A percentile compares a stretch with the other conserved stretches of the same genome.
Conservation (phyloP, 2,329 filamentous ascomycete genomes). For the Calycina herbarum region DNA sequence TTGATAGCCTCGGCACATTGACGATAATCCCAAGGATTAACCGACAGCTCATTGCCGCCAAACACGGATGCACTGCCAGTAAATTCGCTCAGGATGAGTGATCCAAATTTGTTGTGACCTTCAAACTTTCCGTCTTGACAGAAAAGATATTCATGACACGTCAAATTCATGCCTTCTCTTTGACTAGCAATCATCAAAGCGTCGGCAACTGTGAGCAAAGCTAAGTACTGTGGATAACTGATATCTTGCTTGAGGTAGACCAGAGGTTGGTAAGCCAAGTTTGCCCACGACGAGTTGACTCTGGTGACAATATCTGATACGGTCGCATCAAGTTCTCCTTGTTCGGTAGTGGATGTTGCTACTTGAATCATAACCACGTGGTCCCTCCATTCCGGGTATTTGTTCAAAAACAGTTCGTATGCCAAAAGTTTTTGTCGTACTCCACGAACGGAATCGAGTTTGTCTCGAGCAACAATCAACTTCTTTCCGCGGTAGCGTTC, state of each 20-base stretch:
- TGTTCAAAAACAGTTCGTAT: slow-evolving; percentile 88
- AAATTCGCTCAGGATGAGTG: slow-evolving; percentile 91
- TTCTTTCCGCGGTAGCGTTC: slow-evolving; percentile 86
- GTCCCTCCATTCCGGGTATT: slow-evolving; percentile 86
- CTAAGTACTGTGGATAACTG: slow-evolving; percentile 89
- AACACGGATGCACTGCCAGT: slow-evolving; percentile 90
- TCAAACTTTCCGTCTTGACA: slow-evolving; percentile 81
- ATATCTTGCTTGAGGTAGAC: slow-evolving; percentile 96
- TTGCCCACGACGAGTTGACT: slow-evolving; percentile 89
- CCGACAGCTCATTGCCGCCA: slow-evolving; percentile 73
- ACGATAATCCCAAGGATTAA: slow-evolving; percentile 95
- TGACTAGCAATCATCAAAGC: slow-evolving; percentile 92
- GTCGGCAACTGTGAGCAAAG: slow-evolving; percentile 84
- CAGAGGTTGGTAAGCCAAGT: slow-evolving; percentile 85
- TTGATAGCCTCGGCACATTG: slow-evolving; percentile 86
- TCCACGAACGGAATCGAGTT: slow-evolving; percentile 88
- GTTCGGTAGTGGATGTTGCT: slow-evolving; percentile 85
- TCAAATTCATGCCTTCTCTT: slow-evolving; percentile 96
- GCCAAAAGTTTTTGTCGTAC: slow-evolving; percentile 91
- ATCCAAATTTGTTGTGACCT: slow-evolving; percentile 76
- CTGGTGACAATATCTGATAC: slow-evolving; percentile 93
- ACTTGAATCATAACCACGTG: slow-evolving; percentile 92
- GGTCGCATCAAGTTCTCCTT: slow-evolving; percentile 81
- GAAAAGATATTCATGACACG: slow-evolving; percentile 89
- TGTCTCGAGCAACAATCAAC: slow-evolving; percentile 89